Base-by-base conservation (phyloP, 129 eudicot genomes). In the Centaurea solstitialis region DNA sequence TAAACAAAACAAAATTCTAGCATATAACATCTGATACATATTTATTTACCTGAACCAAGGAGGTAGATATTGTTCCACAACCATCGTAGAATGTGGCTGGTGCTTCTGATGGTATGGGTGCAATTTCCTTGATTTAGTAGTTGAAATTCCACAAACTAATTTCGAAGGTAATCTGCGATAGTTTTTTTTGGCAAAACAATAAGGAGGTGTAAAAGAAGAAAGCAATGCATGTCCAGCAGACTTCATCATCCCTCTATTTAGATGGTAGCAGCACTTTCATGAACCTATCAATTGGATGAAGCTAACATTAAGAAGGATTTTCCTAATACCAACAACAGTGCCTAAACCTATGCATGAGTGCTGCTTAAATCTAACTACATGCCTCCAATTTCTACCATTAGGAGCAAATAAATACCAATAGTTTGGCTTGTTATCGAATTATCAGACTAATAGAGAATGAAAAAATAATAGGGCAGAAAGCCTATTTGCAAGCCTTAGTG, bases 31-130 rank as follows among this genome's bases (percentile, higher is more conserved):
- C 28, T 26, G n/a, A 43, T 57, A 83, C 33, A 74, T 47, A 75
- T 35, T n/a, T n/a, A n/a, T n/a, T 70, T 71, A 92, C 99, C 99
- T 95, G 91, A 95, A 95, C 88, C 88, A 90, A 70, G 98, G 98
- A 78, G 99, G 97, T 35, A 75, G 87, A 83, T 95, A 91, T 73
- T 87, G 89, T 17, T 85, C 83, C 13, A 76, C 96, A 76, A 82
- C 97, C 98, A 92, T 92, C 39, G 62, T 74, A 37, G 87, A 69
- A 78, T 77, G 80, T 43, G 73, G 59, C 59, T 81, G 88, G 77
- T 53, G 84, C 83, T 80, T 87, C 81, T 81, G 92, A 78, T 74
- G 35, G 80, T 79, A 83, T 18, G 77, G 30, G 50, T 77, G 62
- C 6, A 76, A 39, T 69, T 76, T 89, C 87, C 90, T 86, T 89